phyloP scores from a whole-genome alignment of 345 rosid genomes.

The Eucalyptus urophylla region DNA sequence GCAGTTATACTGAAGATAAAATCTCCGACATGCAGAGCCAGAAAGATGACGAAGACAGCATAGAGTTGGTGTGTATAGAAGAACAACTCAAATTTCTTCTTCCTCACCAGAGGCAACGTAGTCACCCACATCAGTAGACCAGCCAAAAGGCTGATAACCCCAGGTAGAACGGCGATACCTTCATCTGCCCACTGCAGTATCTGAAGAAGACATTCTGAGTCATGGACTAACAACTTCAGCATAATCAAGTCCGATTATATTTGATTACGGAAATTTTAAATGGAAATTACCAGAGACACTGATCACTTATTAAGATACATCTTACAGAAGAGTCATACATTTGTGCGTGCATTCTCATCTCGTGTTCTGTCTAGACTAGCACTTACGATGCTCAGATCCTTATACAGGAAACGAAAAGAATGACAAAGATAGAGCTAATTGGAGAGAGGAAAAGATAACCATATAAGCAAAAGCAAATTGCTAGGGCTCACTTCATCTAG shows the following conservation, averaged over 20 bases:
- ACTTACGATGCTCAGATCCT: not conserved
- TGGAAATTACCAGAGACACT: not conserved
- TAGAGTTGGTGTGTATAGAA: constrained; percentile 94
- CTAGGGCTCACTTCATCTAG: constrained; percentile 32
- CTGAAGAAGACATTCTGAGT: constrained; percentile 18
- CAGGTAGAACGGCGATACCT: constrained; percentile 55
- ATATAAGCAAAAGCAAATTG: not conserved
- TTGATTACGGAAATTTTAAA: not conserved
- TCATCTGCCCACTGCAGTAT: constrained; percentile 38
- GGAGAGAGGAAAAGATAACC: not conserved
- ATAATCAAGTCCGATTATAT: not conserved
- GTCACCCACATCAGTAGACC: constrained; percentile 92
- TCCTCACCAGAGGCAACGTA: constrained; percentile 56
- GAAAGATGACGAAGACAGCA: constrained; percentile 59
- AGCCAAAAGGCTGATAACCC: constrained; percentile 69
- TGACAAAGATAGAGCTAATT: not conserved
- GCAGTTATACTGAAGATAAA: constrained; percentile 60
- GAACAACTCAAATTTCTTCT: constrained; percentile 68
- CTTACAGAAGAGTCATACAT: not conserved
- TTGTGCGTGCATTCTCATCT: not conserved
- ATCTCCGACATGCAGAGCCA: constrained; percentile 83
- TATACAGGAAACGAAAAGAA: not conserved
- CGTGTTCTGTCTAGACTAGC: not conserved
- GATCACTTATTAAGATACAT: not conserved
- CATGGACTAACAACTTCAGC: not conserved